phyloP scores from a whole-genome alignment of 345 rosid species.

The Limnanthes douglasii region DNA sequence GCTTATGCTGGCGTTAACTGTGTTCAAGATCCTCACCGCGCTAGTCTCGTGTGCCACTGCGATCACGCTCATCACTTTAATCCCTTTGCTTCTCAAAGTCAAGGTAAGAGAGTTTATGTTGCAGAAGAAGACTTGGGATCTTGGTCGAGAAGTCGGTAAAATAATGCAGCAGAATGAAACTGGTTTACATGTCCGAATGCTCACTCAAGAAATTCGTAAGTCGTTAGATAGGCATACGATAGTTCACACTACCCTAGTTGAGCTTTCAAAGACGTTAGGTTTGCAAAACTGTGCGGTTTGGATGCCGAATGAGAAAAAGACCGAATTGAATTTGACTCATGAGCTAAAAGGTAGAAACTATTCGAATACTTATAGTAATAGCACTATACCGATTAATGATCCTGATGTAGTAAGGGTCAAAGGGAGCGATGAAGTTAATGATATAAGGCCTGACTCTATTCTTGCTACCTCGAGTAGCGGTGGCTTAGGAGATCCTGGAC shows the following conservation, averaged over 20 bases:
- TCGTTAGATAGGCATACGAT: conserved; percentile 76
- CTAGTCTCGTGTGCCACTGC: conserved; percentile 85
- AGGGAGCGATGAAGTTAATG: conserved; percentile 46
- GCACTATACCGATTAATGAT: conserved; percentile 43
- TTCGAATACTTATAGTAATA: conserved; percentile 7
- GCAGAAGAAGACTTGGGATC: conserved; percentile 72
- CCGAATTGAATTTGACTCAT: conserved; percentile 60
- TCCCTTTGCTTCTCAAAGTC: conserved; percentile 83
- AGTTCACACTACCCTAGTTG: conserved; percentile 71
- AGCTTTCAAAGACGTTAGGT: conserved; percentile 64
- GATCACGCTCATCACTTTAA: conserved; percentile 56
- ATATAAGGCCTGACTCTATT: conserved; percentile 31
- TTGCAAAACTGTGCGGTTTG: conserved; percentile 86
- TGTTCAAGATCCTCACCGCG: conserved; percentile 81
- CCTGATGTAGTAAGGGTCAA: conserved; percentile 61
- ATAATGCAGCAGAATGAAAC: conserved; percentile 79
- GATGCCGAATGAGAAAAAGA: conserved; percentile 69
- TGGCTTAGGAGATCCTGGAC: conserved; percentile 34
- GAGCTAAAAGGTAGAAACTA: conserved; percentile 30
- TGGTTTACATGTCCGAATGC: conserved; percentile 80
- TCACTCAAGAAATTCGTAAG: conserved; percentile 76
- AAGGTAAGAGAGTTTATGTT: conserved; percentile 85
- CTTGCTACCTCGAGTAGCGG: conserved; percentile 50
- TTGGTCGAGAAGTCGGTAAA: conserved; percentile 73
- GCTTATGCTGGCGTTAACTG: conserved; percentile 65